These are phyloP conservation scores for Aspergillus niger DNA, from an alignment of 2,329 filamentous ascomycete genomes.

Conservation along the genomic window DNA sequence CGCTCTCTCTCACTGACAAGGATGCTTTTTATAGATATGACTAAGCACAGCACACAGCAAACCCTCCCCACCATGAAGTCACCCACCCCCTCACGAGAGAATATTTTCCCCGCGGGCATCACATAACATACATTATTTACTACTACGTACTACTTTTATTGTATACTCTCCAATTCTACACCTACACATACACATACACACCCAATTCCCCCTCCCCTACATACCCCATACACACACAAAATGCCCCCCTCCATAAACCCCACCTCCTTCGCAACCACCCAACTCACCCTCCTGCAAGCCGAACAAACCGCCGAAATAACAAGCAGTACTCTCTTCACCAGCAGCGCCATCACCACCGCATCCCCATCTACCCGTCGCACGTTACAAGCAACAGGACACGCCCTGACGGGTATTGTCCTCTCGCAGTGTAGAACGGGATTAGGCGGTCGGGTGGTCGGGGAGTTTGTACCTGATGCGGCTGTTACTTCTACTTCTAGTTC, in stretches of 20 bases:
- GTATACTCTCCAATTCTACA: not conserved
- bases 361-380: constrained; percentile 47
- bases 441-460: constrained; percentile 86
- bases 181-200: not conserved
- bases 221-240: not conserved
- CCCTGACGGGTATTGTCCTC: constrained; percentile 59
- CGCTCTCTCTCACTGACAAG: no score
- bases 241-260: constrained; percentile 28
- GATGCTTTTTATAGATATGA: no score
- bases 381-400: constrained; percentile 45
- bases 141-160: no score
- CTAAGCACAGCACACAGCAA: no score
- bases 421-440: constrained; percentile 80
- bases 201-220: not conserved
- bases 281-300: constrained; percentile 44
- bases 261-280: constrained; percentile 44
- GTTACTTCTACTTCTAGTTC: constrained; percentile 46
- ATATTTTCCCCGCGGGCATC: no score
- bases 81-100: no score
- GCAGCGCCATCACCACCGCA: constrained; percentile 37
- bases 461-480: constrained; percentile 73
- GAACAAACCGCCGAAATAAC: constrained; percentile 50
- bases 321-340: constrained; percentile 44
- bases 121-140: no score
- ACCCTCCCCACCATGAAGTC: no score